Percentiles rank a stretch among this genome's conserved stretches.
phyloP scores from a whole-genome alignment of 2,329 filamentous ascomycete genomes.

The Talaromyces islandicus region DNA sequence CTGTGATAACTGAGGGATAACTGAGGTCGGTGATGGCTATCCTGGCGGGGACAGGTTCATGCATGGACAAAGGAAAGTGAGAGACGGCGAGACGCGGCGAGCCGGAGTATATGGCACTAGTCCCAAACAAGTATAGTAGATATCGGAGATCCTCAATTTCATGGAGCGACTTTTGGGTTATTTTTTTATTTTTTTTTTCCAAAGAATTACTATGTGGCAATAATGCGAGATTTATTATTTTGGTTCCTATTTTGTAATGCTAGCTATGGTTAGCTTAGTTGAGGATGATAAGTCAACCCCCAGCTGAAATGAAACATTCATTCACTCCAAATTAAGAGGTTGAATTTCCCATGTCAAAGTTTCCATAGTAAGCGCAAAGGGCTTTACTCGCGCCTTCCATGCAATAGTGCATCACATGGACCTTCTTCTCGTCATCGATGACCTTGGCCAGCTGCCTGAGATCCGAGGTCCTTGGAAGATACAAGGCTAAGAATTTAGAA shows the following conservation, averaged over 20 bases:
- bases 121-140: not conserved
- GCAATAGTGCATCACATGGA: constrained; percentile 83
- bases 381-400: constrained; percentile 83
- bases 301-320: not conserved
- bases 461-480: constrained; percentile 79
- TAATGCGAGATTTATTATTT: not conserved
- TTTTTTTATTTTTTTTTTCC: not conserved
- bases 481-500: constrained; percentile 60
- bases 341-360: constrained; percentile 36
- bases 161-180: not conserved
- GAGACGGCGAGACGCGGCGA: not conserved
- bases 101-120: not conserved
- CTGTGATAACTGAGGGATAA: not conserved
- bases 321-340: not conserved
- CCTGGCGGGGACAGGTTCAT: not conserved
- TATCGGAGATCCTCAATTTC: not conserved
- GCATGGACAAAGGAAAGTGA: not conserved
- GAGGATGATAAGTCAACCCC: not conserved
- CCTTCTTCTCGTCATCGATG: constrained; percentile 46
- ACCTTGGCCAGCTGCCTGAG: constrained; percentile 66
- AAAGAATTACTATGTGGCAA: not conserved
- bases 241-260: not conserved
- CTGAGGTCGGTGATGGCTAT: not conserved
- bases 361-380: constrained; percentile 54
- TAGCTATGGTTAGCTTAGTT: not conserved